A percentile compares a stretch with the other conserved stretches of the same genome.
Conservation (phyloP, 163 green algal genomes). For the Picocystis sp. region DNA sequence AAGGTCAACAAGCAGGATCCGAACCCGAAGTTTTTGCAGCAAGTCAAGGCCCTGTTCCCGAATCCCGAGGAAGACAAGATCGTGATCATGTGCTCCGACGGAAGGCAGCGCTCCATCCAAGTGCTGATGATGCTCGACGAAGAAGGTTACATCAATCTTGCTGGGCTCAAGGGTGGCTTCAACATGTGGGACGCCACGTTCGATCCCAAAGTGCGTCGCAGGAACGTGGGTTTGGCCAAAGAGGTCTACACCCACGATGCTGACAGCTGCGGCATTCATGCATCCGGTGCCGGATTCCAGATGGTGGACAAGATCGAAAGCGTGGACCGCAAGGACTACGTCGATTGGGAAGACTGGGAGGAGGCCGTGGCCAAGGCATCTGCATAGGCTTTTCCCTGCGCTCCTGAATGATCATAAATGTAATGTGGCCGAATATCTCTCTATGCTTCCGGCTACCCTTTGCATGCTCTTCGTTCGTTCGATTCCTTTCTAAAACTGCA, state of each 20-base stretch:
- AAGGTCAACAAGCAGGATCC: constrained; percentile 3
- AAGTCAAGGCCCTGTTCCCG: constrained; percentile 5
- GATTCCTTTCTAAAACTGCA: too few species aligned
- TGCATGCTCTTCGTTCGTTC: too few species aligned
- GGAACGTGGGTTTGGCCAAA: constrained; percentile 36
- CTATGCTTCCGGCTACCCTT: too few species aligned
- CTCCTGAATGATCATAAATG: too few species aligned
- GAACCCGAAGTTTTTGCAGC: constrained; percentile 6
- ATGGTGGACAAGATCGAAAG: constrained; percentile 24
- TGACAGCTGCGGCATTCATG: constrained; percentile 59
- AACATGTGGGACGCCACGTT: constrained; percentile 22
- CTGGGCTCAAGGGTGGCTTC: constrained; percentile 60
- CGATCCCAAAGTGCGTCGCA: constrained; percentile 11
- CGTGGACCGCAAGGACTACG: too few species aligned
- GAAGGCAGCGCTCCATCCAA: constrained; percentile 58
- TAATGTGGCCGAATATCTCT: too few species aligned
- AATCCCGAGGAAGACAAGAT: constrained; percentile 24
- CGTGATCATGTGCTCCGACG: constrained; percentile 61
- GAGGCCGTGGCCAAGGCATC: too few species aligned
- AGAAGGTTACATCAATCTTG: constrained; percentile 59
- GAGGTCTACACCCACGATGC: constrained; percentile 36
- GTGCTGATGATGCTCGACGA: constrained; percentile 60
- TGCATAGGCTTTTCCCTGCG: too few species aligned
- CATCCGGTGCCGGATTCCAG: constrained; percentile 34
- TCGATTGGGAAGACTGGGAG: too few species aligned